Conservation (phyloP, 2,329 filamentous ascomycete genomes). For the Stagonosporopsis vannaccii region DNA sequence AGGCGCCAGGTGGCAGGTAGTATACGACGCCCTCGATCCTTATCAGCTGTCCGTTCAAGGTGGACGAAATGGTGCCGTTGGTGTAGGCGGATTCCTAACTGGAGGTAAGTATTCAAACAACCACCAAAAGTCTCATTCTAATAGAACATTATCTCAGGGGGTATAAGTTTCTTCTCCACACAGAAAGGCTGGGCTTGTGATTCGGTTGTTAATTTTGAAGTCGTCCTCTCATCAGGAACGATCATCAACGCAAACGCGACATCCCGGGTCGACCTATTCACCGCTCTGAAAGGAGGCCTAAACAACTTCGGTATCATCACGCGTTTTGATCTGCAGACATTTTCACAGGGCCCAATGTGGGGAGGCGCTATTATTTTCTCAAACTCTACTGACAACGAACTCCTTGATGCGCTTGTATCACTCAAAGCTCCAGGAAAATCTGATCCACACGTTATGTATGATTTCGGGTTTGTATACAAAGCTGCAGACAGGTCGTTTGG, state of each 20-base stretch:
- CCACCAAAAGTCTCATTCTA: background rate
- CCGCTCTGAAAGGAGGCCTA: conserved; percentile 50
- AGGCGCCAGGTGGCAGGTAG: conserved; percentile 14
- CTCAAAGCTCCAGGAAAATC: conserved; percentile 25
- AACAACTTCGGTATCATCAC: conserved; percentile 44
- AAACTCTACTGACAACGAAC: background rate
- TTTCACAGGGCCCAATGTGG: conserved; percentile 27
- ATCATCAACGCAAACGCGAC: conserved; percentile 51
- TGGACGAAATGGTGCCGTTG: conserved; percentile 6
- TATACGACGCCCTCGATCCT: conserved; percentile 14
- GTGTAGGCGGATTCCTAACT: conserved; percentile 9
- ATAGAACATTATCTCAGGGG: background rate
- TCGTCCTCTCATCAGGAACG: conserved; percentile 53
- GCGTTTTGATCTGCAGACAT: conserved; percentile 17
- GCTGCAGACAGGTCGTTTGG: background rate
- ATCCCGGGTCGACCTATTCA: conserved; percentile 50
- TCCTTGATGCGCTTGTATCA: conserved; percentile 8
- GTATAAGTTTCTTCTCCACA: conserved; percentile 25
- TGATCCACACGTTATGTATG: conserved; percentile 29
- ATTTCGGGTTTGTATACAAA: conserved; percentile 13
- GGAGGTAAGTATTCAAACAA: conserved; percentile 4
- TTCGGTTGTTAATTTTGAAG: conserved; percentile 40
- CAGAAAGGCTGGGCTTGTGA: conserved; percentile 29
- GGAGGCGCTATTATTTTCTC: conserved; percentile 26
- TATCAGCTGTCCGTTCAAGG: conserved; percentile 8